phyloP scores from a whole-genome alignment of 2,329 filamentous ascomycete species.

The Cylindrodendrum hubeiense region DNA sequence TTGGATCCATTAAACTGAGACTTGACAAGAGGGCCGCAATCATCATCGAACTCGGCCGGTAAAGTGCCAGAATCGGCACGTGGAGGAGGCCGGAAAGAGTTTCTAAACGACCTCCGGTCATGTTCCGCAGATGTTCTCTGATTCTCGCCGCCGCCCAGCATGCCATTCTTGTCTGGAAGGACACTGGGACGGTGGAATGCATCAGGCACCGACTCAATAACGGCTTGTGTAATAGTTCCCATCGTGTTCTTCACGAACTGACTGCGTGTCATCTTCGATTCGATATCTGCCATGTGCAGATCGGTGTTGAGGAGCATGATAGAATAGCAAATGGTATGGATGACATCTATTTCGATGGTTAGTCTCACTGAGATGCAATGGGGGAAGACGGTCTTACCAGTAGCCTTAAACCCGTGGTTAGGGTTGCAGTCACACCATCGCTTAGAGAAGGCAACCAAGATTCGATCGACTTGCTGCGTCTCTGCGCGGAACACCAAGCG shows the following conservation, averaged over 20 bases:
- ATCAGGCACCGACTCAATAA: constrained; percentile 78
- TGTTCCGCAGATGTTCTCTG: constrained; percentile 52
- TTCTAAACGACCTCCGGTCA: constrained; percentile 55
- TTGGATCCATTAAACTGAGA: constrained; percentile 79
- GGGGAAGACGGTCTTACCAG: constrained; percentile 66
- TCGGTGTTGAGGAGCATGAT: constrained; percentile 96
- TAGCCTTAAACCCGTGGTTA: constrained; percentile 91
- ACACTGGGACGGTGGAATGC: constrained; percentile 72
- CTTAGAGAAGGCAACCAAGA: constrained; percentile 88
- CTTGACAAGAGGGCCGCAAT: constrained; percentile 83
- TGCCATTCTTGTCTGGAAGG: constrained; percentile 58
- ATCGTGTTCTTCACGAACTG: constrained; percentile 98
- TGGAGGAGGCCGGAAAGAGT: constrained; percentile 65
- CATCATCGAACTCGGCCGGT: constrained; percentile 53
- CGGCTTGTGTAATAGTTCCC: constrained; percentile 84
- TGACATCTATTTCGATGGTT: constrained; percentile 74
- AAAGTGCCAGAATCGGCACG: constrained; percentile 57
- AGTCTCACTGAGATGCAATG: constrained; percentile 40
- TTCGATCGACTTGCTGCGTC: constrained; percentile 96
- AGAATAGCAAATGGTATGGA: constrained; percentile 97
- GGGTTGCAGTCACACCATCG: constrained; percentile 96
- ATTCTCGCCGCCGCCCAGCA: constrained; percentile 48
- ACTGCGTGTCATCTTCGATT: constrained; percentile 93
- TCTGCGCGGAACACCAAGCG: constrained; percentile 88
- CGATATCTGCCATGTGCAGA: constrained; percentile 93